Conservation (phyloP, 805 yeast species). For the Candida krabiensis region DNA sequence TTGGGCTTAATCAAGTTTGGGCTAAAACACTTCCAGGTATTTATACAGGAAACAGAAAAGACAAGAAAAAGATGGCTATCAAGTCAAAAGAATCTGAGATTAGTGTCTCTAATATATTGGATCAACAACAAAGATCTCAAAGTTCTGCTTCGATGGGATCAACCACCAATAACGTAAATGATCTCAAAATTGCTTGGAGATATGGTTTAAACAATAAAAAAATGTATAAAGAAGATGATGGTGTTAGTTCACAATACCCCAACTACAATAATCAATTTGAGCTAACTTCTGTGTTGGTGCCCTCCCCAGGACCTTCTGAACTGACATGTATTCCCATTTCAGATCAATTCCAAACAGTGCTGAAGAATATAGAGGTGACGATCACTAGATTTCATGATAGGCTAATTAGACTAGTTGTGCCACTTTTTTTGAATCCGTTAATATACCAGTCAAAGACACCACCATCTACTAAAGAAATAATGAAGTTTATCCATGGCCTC, state of each 20-base stretch:
- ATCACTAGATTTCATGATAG: constrained; percentile 45
- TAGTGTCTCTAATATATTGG: constrained; percentile 65
- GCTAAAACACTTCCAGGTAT: constrained; percentile 73
- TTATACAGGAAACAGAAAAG: constrained; percentile 66
- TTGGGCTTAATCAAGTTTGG: constrained; percentile 62
- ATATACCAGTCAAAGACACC: constrained; percentile 51
- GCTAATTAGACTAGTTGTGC: constrained; percentile 66
- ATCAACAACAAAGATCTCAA: constrained; percentile 25
- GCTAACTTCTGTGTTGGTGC: constrained; percentile 66
- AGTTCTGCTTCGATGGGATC: background rate
- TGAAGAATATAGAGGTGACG: constrained; percentile 42
- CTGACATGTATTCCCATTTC: constrained; percentile 51
- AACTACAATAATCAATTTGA: constrained; percentile 70
- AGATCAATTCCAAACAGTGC: constrained; percentile 22
- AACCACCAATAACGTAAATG: constrained; percentile 29
- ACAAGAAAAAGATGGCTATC: constrained; percentile 60
- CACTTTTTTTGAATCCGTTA: constrained; percentile 79
- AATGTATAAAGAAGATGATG: constrained; percentile 24
- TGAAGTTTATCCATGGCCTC: constrained; percentile 63
- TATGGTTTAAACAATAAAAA: constrained; percentile 58
- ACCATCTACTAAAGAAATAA: constrained; percentile 41
- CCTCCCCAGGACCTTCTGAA: constrained; percentile 65
- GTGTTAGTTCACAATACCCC: constrained; percentile 40
- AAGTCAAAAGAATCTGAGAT: constrained; percentile 58
- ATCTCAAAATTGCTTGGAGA: constrained; percentile 92